These are phyloP conservation scores for Filosporella fistucella DNA, from an alignment of 495 filamentous ascomycete species.

Conservation along the genomic window DNA sequence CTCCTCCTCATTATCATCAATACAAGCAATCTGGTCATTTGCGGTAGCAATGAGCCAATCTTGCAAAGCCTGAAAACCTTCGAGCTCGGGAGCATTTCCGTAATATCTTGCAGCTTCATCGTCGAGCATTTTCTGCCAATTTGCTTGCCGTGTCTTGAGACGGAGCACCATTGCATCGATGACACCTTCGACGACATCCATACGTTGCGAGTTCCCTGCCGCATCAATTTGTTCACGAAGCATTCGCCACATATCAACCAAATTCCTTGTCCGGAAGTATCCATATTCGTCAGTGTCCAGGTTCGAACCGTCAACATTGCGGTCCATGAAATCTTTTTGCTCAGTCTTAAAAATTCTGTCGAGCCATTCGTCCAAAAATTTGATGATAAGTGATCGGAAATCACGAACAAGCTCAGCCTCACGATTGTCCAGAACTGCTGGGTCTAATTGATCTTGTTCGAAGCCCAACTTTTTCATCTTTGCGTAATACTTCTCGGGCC, in stretches of 20 bases:
- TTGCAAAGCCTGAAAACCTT: slow-evolving; percentile 76
- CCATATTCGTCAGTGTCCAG: slow-evolving; percentile 83
- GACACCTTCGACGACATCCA: slow-evolving; percentile 87
- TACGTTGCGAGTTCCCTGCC: slow-evolving; percentile 72
- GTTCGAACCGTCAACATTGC: slow-evolving; percentile 61
- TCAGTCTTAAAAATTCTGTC: slow-evolving; percentile 81
- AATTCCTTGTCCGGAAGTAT: slow-evolving; percentile 81
- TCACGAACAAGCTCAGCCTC: slow-evolving; percentile 86
- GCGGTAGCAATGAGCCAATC: slow-evolving; percentile 96
- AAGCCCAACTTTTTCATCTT: slow-evolving; percentile 92
- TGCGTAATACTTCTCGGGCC: slow-evolving; percentile 91
- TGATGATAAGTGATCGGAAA: slow-evolving; percentile 91
- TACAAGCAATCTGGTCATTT: slow-evolving; percentile 97
- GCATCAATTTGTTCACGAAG: slow-evolving; percentile 83
- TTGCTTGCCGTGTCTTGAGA: slow-evolving; percentile 71
- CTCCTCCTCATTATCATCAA: slow-evolving; percentile 78
- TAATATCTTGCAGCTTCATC: slow-evolving; percentile 76
- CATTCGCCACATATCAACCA: slow-evolving; percentile 97
- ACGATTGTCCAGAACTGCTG: slow-evolving; percentile 82
- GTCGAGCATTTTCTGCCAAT: slow-evolving; percentile 83
- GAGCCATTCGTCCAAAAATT: slow-evolving; percentile 96
- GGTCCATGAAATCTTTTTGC: slow-evolving; percentile 69
- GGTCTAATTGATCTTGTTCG: slow-evolving; percentile 62
- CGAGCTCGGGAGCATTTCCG: slow-evolving; percentile 55
- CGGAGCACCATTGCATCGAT: slow-evolving; percentile 90